These are phyloP conservation scores for Huntiella decipiens DNA, from an alignment of 2,329 filamentous ascomycete species.

Conservation along the genomic window DNA sequence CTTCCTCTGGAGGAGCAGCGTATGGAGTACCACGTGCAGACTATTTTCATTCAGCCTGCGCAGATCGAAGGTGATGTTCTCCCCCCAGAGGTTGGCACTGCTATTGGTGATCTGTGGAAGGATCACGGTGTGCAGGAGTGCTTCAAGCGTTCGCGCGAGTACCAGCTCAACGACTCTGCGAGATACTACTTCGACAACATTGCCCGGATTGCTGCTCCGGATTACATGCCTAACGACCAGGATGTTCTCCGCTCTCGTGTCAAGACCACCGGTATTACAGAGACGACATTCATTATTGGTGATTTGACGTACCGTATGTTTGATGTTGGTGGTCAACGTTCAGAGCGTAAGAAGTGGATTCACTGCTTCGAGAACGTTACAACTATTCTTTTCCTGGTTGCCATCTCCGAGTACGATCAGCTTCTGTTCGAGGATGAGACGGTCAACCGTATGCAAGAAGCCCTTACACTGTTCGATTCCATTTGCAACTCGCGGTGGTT, in stretches of 20 bases:
- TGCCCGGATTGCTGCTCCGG: conserved; percentile 70
- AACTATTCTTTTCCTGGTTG: conserved; percentile 88
- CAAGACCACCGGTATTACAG: conserved; percentile 93
- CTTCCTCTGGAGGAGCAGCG: conserved; percentile 78
- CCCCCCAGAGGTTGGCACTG: conserved; percentile 82
- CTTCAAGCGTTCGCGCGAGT: conserved; percentile 88
- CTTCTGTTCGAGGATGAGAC: conserved; percentile 91
- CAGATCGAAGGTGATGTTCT: conserved; percentile 92
- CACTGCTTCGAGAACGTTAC: conserved; percentile 98
- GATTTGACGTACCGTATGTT: conserved; percentile 95
- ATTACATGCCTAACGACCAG: conserved; percentile 90
- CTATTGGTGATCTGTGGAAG: conserved; percentile 84
- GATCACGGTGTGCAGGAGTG: conserved; percentile 85
- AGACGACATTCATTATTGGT: conserved; percentile 89
- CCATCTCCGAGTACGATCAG: conserved; percentile 94
- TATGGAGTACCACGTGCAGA: conserved; percentile 94
- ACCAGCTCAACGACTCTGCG: conserved; percentile 89
- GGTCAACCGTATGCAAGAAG: conserved; percentile 86
- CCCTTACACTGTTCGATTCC: conserved; percentile 68
- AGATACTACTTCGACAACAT: conserved; percentile 98
- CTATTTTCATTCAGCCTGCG: conserved; percentile 94
- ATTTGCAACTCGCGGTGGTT: conserved; percentile 84
- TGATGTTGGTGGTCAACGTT: conserved; percentile 87
- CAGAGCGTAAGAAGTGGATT: conserved; percentile 98
- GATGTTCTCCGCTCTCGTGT: conserved; percentile 90